Percentiles rank a stretch among this genome's conserved stretches.
Evolutionary conservation across 352 stramenopile species (phyloP).

Genomic region (Pythium phragmitis): DNA sequence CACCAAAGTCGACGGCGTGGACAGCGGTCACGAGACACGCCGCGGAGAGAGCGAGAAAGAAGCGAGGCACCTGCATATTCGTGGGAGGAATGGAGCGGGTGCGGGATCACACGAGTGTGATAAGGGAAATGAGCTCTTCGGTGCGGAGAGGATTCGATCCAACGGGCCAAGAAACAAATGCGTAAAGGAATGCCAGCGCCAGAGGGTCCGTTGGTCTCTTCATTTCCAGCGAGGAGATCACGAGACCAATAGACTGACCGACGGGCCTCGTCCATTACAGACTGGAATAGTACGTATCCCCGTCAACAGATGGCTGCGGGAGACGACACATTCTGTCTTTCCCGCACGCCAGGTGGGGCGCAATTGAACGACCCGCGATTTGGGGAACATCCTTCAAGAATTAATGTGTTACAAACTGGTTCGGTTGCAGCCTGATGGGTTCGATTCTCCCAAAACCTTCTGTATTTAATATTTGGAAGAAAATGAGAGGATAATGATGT

Average conservation of each 20-base stretch:
- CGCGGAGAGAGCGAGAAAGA: slow-evolving; percentile 2
- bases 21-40: slow-evolving; percentile 1
- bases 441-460: background rate
- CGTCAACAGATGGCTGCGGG: background rate
- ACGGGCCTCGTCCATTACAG: no score
- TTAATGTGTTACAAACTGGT: slow-evolving; percentile 8
- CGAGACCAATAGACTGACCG: no score
- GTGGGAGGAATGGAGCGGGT: background rate
- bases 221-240: no score
- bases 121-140: slow-evolving; percentile 15
- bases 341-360: slow-evolving; percentile 8
- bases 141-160: background rate
- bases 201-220: no score
- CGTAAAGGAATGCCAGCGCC: no score
- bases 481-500: background rate
- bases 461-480: background rate
- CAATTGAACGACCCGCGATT: slow-evolving; percentile 8
- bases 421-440: background rate
- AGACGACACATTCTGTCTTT: background rate
- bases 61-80: slow-evolving; percentile 25
- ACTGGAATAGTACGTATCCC: no score
- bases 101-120: slow-evolving; percentile 20
- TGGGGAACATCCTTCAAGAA: background rate
- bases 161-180: background rate
- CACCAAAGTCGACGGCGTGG: slow-evolving; percentile 16